Evolutionary conservation across 192 early-diverging fungal genomes (phyloP).

Genomic region (Phlyctochytrium arcticum): DNA sequence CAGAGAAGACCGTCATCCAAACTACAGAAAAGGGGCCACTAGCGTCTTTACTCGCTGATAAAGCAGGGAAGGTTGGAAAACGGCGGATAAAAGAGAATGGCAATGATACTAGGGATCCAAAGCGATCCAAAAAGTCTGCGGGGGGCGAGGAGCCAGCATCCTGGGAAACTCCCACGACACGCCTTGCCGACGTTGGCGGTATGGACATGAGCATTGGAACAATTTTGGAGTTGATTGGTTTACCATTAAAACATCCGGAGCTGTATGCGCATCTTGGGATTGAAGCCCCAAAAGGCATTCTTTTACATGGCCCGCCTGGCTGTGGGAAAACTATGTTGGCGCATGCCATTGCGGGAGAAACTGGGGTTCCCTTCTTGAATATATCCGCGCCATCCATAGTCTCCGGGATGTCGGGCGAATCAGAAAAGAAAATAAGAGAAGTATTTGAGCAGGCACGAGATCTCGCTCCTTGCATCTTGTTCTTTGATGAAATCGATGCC

Average conservation of each 20-base stretch:
- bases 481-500: slow-evolving; percentile 98
- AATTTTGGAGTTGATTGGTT: slow-evolving; percentile 84
- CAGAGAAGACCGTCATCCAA: slow-evolving; percentile 7
- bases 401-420: slow-evolving; percentile 97
- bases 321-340: slow-evolving; percentile 96
- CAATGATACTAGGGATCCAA: not conserved
- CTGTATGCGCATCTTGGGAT: slow-evolving; percentile 89
- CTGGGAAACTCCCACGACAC: slow-evolving; percentile 54
- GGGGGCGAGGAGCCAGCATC: slow-evolving; percentile 12
- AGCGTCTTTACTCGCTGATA: not conserved
- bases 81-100: slow-evolving; percentile 6
- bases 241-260: slow-evolving; percentile 92
- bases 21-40: not conserved
- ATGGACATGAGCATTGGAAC: slow-evolving; percentile 87
- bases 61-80: not conserved
- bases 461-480: slow-evolving; percentile 84
- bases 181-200: slow-evolving; percentile 81
- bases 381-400: slow-evolving; percentile 94
- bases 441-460: slow-evolving; percentile 94
- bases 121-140: slow-evolving; percentile 18
- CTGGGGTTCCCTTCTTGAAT: slow-evolving; percentile 84
- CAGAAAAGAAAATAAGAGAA: slow-evolving; percentile 96
- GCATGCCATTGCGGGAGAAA: slow-evolving; percentile 94
- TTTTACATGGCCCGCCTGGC: slow-evolving; percentile 95
- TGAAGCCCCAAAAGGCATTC: slow-evolving; percentile 84